Conservation (phyloP, 2,329 filamentous ascomycete species). For the Claviceps sp. region DNA sequence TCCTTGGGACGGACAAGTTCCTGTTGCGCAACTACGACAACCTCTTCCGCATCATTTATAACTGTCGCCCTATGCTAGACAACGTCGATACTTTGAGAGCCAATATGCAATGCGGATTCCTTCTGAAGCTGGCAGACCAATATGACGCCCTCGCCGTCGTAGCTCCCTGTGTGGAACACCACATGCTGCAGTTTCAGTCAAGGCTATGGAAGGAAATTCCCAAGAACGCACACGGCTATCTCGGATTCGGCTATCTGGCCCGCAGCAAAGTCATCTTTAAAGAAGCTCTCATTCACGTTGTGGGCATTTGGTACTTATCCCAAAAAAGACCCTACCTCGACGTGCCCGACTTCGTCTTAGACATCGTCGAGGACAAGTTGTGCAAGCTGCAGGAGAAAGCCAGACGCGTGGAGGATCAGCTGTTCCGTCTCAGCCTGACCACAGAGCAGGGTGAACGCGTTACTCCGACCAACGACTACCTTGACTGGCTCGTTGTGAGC, state of each 20-base stretch:
- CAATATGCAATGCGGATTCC: constrained; percentile 85
- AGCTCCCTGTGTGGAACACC: no score
- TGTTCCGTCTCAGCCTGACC: no score
- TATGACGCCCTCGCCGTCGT: no score
- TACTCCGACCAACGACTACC: constrained; percentile 62
- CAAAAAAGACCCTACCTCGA: constrained; percentile 62
- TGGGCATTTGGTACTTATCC: constrained; percentile 86
- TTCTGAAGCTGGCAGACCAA: constrained; percentile 33
- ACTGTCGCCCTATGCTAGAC: constrained; percentile 72
- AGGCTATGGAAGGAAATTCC: constrained; percentile 83
- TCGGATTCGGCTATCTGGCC: constrained; percentile 78
- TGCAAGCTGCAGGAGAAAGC: no score
- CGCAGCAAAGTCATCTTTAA: constrained; percentile 73
- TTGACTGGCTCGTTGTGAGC: constrained; percentile 81
- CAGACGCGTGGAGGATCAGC: no score
- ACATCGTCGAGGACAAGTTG: no score
- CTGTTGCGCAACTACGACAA: constrained; percentile 89
- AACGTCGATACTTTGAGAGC: constrained; percentile 79
- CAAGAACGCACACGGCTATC: constrained; percentile 86
- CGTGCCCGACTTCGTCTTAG: constrained; percentile 37
- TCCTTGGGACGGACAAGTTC: constrained; percentile 41
- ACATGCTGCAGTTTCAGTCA: no score
- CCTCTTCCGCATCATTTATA: constrained; percentile 25
- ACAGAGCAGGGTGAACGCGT: constrained; percentile 63
- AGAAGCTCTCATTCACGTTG: constrained; percentile 83